Evolutionary conservation across 176 grass and related monocot species (phyloP).

Genomic region (Avena eriantha): DNA sequence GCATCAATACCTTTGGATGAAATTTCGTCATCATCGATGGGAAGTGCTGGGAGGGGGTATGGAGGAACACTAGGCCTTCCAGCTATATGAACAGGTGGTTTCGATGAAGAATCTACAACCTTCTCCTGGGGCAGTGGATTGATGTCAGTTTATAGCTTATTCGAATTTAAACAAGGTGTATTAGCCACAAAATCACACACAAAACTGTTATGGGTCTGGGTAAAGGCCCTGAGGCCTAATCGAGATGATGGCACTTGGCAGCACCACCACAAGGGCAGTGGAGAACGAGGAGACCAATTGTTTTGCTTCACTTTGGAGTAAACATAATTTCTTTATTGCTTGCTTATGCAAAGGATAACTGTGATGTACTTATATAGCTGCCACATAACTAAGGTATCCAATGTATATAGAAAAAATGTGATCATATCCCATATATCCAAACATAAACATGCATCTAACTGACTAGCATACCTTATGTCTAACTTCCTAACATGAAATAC

Average conservation of each 20-base stretch:
- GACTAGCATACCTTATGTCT: background rate
- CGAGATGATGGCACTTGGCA: background rate
- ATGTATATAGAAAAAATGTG: background rate
- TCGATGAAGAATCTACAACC: slow-evolving; percentile 79
- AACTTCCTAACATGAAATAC: background rate
- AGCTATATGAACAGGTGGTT: slow-evolving; percentile 65
- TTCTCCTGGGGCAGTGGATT: slow-evolving; percentile 63
- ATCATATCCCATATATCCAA: background rate
- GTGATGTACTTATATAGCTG: background rate
- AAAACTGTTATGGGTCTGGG: background rate
- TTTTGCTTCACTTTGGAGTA: no score
- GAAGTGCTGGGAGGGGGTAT: slow-evolving; percentile 67
- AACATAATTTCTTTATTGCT: background rate
- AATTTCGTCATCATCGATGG: slow-evolving; percentile 81
- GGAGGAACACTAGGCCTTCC: slow-evolving; percentile 70
- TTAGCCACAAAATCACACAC: slow-evolving; percentile 5
- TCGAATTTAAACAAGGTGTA: slow-evolving; percentile 17
- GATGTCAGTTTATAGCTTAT: slow-evolving; percentile 25
- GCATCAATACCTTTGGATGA: slow-evolving; percentile 67
- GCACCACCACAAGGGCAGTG: background rate
- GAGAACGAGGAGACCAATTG: background rate
- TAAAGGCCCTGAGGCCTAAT: background rate
- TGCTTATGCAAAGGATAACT: background rate
- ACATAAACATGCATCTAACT: background rate
- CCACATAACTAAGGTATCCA: background rate